A percentile compares a stretch with the other conserved stretches of the same genome.
Evolutionary conservation across 139 green algal genomes (phyloP).

Genomic region (Micractinium sp.): DNA sequence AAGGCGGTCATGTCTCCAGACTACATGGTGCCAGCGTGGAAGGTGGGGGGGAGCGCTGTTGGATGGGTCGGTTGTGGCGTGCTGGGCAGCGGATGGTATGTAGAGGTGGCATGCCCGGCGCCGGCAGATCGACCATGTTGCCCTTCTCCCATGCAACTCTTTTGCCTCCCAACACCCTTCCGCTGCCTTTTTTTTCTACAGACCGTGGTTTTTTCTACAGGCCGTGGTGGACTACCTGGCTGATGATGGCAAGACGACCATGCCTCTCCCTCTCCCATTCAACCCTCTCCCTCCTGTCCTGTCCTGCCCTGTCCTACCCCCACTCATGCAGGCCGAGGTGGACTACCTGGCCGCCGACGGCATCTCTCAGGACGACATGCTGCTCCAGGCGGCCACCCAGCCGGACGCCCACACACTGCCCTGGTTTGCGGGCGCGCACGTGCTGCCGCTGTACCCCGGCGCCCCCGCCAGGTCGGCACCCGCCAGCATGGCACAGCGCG

Average conservation of each 20-base stretch:
- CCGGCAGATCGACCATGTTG: too few species aligned
- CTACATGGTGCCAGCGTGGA: slow-evolving; percentile 68
- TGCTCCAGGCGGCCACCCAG: slow-evolving; percentile 44
- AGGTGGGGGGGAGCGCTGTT: too few species aligned
- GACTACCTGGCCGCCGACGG: slow-evolving; percentile 41
- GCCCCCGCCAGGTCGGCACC: neutral
- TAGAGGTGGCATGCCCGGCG: too few species aligned
- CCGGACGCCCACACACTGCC: slow-evolving; percentile 44
- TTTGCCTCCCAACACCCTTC: neutral
- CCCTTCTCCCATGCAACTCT: too few species aligned
- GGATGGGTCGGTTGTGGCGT: neutral
- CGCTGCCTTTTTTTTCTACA: neutral
- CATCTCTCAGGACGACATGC: slow-evolving; percentile 58
- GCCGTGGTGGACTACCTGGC: neutral
- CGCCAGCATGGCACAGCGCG: neutral
- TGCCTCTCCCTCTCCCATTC: neutral
- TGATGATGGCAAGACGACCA: neutral
- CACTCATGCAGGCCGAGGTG: slow-evolving; percentile 31
- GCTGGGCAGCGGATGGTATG: too few species aligned
- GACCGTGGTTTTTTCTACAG: neutral
- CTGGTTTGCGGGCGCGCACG: slow-evolving; percentile 54
- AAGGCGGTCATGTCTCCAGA: slow-evolving; percentile 55
- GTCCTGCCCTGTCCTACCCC: too few species aligned
- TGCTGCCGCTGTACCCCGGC: slow-evolving; percentile 46
- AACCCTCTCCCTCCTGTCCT: slow-evolving; percentile 4